Percentiles rank a stretch among this genome's conserved stretches.
Conservation (phyloP, 2,329 filamentous ascomycete species). For the Colletotrichum sp. region DNA sequence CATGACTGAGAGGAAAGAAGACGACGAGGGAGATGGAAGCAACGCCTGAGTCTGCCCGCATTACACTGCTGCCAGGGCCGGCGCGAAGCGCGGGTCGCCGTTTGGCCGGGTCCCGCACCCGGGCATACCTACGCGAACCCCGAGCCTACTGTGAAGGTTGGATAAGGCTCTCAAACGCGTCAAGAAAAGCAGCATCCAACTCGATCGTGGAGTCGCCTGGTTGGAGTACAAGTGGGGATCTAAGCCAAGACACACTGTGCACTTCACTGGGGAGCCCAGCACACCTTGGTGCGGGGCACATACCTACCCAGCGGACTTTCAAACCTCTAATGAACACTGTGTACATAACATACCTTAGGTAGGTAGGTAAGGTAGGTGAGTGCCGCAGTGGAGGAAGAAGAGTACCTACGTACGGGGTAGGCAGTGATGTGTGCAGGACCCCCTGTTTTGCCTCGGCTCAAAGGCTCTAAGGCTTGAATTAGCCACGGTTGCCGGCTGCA, state of each 20-base stretch:
- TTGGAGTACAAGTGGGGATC: neutral
- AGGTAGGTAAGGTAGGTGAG: neutral
- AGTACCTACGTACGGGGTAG: neutral
- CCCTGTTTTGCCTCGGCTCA: slow-evolving; percentile 13
- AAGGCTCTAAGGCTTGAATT: neutral
- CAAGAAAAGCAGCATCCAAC: neutral
- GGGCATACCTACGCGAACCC: neutral
- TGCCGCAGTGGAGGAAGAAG: neutral
- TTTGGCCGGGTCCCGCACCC: neutral
- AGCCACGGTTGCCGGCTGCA: neutral
- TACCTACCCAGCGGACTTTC: neutral
- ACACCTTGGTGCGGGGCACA: neutral
- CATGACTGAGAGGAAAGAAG: neutral
- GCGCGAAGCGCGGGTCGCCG: neutral
- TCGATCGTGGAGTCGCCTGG: neutral
- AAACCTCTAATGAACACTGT: too few species aligned
- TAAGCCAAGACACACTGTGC: neutral
- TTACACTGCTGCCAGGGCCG: neutral
- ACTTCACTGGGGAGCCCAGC: too few species aligned
- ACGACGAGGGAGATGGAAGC: neutral
- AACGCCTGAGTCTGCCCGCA: neutral
- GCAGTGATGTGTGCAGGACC: neutral
- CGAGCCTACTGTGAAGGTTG: neutral
- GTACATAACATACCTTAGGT: too few species aligned
- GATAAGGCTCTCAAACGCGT: neutral